Evolutionary conservation across 805 yeast species (phyloP).

Genomic region (Monosporozyma servazzii): DNA sequence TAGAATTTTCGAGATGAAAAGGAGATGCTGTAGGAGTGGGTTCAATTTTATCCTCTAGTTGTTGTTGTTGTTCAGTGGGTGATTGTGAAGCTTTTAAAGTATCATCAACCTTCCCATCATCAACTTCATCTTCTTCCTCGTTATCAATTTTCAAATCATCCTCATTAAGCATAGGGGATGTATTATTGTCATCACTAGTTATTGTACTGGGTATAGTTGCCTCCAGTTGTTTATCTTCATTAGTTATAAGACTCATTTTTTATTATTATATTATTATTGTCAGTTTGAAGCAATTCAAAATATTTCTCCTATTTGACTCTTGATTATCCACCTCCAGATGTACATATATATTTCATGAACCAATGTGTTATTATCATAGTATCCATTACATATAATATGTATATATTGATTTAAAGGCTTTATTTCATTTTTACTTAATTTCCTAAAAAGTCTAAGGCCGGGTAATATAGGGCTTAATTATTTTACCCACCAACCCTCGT

Average conservation of each 20-base stretch:
- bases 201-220: too few species aligned
- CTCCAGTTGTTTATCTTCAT: background rate
- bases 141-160: conserved; percentile 1
- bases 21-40: background rate
- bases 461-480: background rate
- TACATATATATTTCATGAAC: too few species aligned
- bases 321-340: too few species aligned
- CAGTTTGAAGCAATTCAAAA: too few species aligned
- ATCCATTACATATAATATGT: too few species aligned
- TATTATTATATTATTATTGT: too few species aligned
- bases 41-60: background rate
- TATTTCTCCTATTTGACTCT: too few species aligned
- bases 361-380: too few species aligned
- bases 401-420: background rate
- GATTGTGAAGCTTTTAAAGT: background rate
- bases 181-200: background rate
- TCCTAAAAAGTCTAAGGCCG: background rate
- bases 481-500: background rate
- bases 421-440: too few species aligned
- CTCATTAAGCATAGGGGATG: background rate
- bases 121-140: conserved; percentile 5
- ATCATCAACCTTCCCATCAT: background rate
- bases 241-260: background rate
- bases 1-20: background rate
- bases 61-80: background rate